phyloP scores from a whole-genome alignment of 2,329 filamentous ascomycete genomes.

The Cordyceps farinosa region DNA sequence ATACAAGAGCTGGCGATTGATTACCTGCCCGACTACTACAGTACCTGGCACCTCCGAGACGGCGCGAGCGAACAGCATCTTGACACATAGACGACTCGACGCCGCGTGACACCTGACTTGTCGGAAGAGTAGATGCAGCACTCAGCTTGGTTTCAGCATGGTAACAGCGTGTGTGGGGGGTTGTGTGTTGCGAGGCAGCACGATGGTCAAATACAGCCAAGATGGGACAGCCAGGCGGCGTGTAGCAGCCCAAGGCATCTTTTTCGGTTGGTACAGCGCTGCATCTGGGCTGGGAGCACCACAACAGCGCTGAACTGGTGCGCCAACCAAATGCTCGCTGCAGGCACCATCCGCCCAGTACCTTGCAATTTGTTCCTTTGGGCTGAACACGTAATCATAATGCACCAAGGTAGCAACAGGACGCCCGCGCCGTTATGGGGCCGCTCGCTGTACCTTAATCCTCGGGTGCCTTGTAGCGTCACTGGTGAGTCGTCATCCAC shows the following conservation, averaged over 20 bases:
- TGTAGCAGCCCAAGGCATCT: neutral
- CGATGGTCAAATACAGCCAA: neutral
- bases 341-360: too few relatives aligned
- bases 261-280: neutral
- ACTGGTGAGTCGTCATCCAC: constrained; percentile 1
- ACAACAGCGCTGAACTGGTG: neutral
- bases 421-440: neutral
- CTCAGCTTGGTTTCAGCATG: neutral
- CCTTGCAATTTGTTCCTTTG: too few relatives aligned
- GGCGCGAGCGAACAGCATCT: too few relatives aligned
- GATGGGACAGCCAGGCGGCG: neutral
- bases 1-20: too few relatives aligned
- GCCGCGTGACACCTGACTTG: too few relatives aligned
- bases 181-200: neutral
- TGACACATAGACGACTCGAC: too few relatives aligned
- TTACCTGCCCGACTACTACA: too few relatives aligned
- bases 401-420: neutral
- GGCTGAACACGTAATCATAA: neutral
- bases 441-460: neutral
- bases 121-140: too few relatives aligned
- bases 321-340: neutral
- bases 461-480: constrained; percentile 2
- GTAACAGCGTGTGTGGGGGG: neutral
- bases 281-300: neutral
- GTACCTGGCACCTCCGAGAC: too few relatives aligned